Percentiles rank a stretch among this genome's conserved stretches.
Conservation (phyloP, 768 basidiomycete genomes). For the Rhodocollybia butyracea region DNA sequence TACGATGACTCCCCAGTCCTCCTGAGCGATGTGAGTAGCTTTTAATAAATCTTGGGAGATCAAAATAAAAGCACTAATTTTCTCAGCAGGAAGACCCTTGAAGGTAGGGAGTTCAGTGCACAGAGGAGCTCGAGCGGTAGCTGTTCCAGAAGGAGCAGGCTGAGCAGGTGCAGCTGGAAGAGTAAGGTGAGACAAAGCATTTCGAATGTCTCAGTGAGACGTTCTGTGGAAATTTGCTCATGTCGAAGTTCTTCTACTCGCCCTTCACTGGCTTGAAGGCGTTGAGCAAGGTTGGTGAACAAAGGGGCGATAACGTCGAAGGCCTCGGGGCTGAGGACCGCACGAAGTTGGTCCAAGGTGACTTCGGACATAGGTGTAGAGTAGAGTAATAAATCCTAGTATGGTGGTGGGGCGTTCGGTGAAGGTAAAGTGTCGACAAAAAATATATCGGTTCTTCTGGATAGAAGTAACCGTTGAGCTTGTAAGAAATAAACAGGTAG, state of each 20-base stretch:
- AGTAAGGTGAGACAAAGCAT: neutral
- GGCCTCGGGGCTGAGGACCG: neutral
- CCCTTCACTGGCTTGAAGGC: neutral
- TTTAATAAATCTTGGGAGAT: neutral
- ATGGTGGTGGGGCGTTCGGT: too few species aligned
- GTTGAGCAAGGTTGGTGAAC: neutral
- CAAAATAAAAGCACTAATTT: constrained; percentile 1
- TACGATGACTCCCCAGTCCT: constrained; percentile 1
- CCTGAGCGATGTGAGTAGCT: neutral
- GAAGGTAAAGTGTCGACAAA: too few species aligned
- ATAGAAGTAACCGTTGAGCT: too few species aligned
- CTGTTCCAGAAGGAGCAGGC: neutral
- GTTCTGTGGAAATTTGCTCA: neutral
- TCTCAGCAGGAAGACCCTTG: neutral
- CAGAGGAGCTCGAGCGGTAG: neutral
- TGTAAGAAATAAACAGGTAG: too few species aligned
- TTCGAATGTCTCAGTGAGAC: neutral
- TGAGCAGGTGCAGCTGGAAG: neutral
- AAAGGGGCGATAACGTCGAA: neutral
- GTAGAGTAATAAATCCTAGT: neutral
- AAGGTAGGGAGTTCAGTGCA: neutral
- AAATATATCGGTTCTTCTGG: too few species aligned
- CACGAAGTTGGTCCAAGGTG: neutral
- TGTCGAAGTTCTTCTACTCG: neutral
- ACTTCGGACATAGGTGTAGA: neutral